phyloP scores from a whole-genome alignment of 805 yeast genomes.

The Candida peoriensis region DNA sequence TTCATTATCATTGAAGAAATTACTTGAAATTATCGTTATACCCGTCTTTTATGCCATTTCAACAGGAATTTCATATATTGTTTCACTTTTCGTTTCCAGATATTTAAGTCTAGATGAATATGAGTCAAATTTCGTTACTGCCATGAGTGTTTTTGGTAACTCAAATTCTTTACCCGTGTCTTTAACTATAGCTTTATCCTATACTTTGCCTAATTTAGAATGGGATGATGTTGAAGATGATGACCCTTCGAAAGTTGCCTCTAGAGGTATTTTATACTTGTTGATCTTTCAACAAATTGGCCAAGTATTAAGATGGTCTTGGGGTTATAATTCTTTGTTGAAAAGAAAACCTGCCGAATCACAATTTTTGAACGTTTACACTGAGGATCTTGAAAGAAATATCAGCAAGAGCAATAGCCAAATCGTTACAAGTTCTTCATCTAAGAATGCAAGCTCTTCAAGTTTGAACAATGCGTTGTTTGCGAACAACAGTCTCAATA shows the following conservation, averaged over 20 bases:
- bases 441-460: neutral
- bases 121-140: conserved; percentile 88
- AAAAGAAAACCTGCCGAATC: conserved; percentile 37
- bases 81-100: conserved; percentile 53
- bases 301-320: conserved; percentile 78
- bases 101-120: conserved; percentile 57
- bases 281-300: conserved; percentile 80
- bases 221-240: conserved; percentile 74
- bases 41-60: conserved; percentile 81
- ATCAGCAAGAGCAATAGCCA: neutral
- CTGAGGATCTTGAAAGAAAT: neutral
- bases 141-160: conserved; percentile 96
- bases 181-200: conserved; percentile 71
- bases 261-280: conserved; percentile 70
- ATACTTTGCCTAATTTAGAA: conserved; percentile 66
- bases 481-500: no score
- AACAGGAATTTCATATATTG: conserved; percentile 67
- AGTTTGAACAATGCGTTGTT: neutral
- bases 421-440: neutral
- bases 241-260: conserved; percentile 62
- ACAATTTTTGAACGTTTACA: conserved; percentile 31
- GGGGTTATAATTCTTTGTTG: conserved; percentile 75
- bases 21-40: conserved; percentile 75
- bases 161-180: conserved; percentile 94
- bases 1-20: conserved; percentile 64